A percentile compares a stretch with the other conserved stretches of the same genome.
Conservation (phyloP, 1,284 basidiomycete genomes). For the Microbotryomycetes sp. region DNA sequence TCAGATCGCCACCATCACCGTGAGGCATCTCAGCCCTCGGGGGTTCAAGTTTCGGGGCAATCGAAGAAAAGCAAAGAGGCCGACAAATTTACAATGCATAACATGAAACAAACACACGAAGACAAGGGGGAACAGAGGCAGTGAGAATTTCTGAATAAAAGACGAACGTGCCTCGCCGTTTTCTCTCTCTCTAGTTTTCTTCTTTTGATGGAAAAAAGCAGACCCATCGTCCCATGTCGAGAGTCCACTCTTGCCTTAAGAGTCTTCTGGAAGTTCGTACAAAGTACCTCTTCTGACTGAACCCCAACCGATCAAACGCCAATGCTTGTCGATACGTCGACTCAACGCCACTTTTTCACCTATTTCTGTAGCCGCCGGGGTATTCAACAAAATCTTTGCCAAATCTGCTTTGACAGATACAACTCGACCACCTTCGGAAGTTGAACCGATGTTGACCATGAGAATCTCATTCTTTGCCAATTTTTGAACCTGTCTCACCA, state of each 20-base stretch:
- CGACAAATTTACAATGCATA: too few relatives aligned
- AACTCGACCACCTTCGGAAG: constrained; percentile 87
- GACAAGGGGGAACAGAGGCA: neutral
- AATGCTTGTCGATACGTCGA: constrained; percentile 93
- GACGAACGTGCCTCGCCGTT: too few relatives aligned
- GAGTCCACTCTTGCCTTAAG: too few relatives aligned
- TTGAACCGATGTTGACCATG: constrained; percentile 51
- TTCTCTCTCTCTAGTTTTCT: too few relatives aligned
- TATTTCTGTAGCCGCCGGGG: constrained; percentile 86
- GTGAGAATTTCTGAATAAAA: too few relatives aligned
- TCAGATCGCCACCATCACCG: too few relatives aligned
- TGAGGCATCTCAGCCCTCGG: too few relatives aligned
- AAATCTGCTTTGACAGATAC: constrained; percentile 78
- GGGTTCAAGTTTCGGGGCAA: too few relatives aligned
- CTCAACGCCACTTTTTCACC: constrained; percentile 93
- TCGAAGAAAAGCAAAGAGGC: too few relatives aligned
- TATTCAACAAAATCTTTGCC: constrained; percentile 84
- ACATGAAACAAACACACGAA: neutral
- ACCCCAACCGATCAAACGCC: constrained; percentile 54
- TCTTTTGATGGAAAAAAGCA: too few relatives aligned
- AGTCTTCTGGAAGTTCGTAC: constrained; percentile 25
- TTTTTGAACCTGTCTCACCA: constrained; percentile 60
- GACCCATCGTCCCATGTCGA: too few relatives aligned
- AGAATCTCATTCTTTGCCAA: constrained; percentile 88
- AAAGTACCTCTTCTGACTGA: constrained; percentile 25